Conservation (phyloP, 2,329 filamentous ascomycete genomes). For the Fusarium napiforme region DNA sequence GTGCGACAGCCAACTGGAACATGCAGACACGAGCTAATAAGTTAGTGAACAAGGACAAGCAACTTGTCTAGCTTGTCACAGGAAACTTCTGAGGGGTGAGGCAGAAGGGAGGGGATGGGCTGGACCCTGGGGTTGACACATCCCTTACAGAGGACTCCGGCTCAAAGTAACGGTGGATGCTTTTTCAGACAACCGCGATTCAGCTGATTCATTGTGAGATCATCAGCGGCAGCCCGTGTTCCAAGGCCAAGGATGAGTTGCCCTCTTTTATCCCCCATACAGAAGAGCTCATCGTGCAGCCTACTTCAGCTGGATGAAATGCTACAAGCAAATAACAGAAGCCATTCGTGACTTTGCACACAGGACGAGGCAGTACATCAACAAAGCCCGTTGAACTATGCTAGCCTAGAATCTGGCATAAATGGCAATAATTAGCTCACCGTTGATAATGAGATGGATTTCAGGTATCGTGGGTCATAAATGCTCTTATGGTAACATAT, state of each 20-base stretch:
- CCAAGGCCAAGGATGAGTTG: neutral
- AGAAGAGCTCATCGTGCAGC: neutral
- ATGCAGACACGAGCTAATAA: constrained; percentile 1
- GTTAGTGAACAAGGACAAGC: neutral
- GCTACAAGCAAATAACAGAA: constrained; percentile 1
- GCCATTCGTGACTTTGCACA: constrained; percentile 28
- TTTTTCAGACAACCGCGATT: neutral
- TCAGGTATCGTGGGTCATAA: neutral
- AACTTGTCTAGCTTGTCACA: neutral
- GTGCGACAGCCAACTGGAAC: neutral
- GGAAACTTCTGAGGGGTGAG: neutral
- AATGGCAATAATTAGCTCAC: constrained; percentile 14
- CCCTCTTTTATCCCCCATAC: neutral
- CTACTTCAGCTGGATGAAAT: neutral
- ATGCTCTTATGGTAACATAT: neutral
- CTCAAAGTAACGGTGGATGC: neutral
- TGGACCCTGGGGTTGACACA: neutral
- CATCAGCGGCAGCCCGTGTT: neutral
- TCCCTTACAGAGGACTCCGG: neutral
- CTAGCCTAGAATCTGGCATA: constrained; percentile 20
- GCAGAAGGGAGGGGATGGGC: neutral
- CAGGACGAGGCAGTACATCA: constrained; percentile 10
- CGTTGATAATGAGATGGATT: constrained; percentile 21
- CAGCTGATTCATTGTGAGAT: neutral
- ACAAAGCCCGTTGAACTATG: constrained; percentile 12